Base-by-base conservation (phyloP, 225 moss, liverwort and hornwort species). In the Antitrichia curtipendula region DNA sequence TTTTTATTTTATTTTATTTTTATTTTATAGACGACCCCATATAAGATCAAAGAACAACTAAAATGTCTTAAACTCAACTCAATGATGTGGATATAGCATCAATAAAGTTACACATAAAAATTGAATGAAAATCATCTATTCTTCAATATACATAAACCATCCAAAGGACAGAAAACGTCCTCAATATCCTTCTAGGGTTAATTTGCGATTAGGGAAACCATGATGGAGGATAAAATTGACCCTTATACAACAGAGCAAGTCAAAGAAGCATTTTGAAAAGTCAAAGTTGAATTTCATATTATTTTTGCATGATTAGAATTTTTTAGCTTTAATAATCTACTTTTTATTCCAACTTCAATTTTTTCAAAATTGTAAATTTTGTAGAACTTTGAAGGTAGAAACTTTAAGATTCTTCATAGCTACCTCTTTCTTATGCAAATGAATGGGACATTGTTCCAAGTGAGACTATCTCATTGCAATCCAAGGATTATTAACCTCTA, bases 391-490 rank as follows among this genome's bases (percentile, higher is more conserved):
- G 21, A 34, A 75, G 2, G 52, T 3, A 34, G 13, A 12, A 34
- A 13, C 3, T 52, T 50, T 21, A 50, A 75, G 16, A 54, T 54
- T 24, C 54, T 77, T 54, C 3, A 25, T 16, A 17, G 16, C 2
- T 10, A 2, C 6, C 0, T 54, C 4, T 36, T 34, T 38, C 9
- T 78, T 25, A 7, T 25, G 16, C 7, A 56, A 34, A 0, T 25
- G 0, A n/a, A 56, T 24, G 5, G 7, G 7, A 56, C 16, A 36
- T 2, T 0, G 0, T 25, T 77, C n/a, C 4, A 25, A 9, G 3
- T 16, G 6, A 16, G 4, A 77, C 4, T 10, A 53, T 19, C 15
- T n/a, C 0, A 0, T 0, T n/a, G 0, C 4, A 38, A 11, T 53
- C 13, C 25, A 54, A 77, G 1, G 54, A 77, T 53, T 76, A 3